Base-by-base conservation (phyloP, 495 filamentous ascomycete genomes). In the Aspergillus nanangensis region DNA sequence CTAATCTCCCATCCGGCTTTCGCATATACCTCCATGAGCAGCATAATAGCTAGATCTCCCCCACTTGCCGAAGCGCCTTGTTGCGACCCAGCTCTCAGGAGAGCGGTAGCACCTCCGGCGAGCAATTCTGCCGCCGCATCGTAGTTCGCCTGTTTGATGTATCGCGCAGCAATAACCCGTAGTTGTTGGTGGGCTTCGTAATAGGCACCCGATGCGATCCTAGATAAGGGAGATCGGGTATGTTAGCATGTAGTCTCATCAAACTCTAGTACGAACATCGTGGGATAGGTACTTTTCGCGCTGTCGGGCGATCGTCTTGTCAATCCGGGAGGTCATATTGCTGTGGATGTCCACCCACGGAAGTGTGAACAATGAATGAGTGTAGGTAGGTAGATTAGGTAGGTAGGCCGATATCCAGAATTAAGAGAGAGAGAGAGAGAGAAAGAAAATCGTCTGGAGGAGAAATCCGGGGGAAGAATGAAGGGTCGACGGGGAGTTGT, bases 171-270 rank as follows among this genome's bases (percentile, higher is more conserved):
- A 53, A 97, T 89, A 23, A 95, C 88, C 27, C 93, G 87, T 46
- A 95, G 84, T 72, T 98, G 94, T 65, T 98, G 93, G 65, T 95
- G 90, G 42, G 93, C 93, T 77, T 98, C 93, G 71, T 98, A 98
- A 74, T 81, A 96, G 56, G 88, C 80, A 48, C 93, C 94, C 67
- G 93, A 90, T 50, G 82, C 76, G 65, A 96, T 96, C 61, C 92
- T 94, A 68, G 48, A 45, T 10, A 20, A 18, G 44, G 37, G 21
- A 41, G 23, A 39, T 45, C 24, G 37, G 5, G 19, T 20, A 33
- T 33, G 48, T 58, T 45, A 56, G 53, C 18, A 38, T 44, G 13
- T 40, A 21, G 14, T 9, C 21, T 15, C 17, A 45, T 40, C n/a
- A n/a, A n/a, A n/a, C n/a, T n/a, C n/a, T n/a, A n/a, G n/a, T n/a